phyloP scores from a whole-genome alignment of 805 yeast species.

The Candida pini region DNA sequence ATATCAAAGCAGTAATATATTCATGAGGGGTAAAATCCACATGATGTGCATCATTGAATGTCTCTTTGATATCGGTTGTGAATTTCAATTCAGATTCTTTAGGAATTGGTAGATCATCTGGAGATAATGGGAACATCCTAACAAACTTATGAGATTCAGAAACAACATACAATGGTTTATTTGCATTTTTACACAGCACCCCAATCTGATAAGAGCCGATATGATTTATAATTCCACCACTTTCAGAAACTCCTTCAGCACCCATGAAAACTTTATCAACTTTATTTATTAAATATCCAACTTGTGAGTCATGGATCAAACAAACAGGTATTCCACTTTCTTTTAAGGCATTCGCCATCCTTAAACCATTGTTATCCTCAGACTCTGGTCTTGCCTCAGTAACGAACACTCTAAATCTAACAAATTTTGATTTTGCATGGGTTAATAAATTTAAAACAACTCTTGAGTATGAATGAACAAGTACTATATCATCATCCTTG shows the following conservation, averaged over 20 bases:
- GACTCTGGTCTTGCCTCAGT: constrained; percentile 89
- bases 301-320: constrained; percentile 86
- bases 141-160: constrained; percentile 96
- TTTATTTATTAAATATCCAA: constrained; percentile 85
- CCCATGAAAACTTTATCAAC: constrained; percentile 94
- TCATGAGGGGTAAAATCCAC: constrained; percentile 96
- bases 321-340: constrained; percentile 79
- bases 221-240: constrained; percentile 95
- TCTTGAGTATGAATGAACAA: constrained; percentile 89
- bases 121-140: constrained; percentile 89
- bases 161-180: constrained; percentile 90
- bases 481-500: constrained; percentile 84
- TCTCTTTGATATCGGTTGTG: constrained; percentile 27
- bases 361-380: constrained; percentile 69
- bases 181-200: constrained; percentile 81
- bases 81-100: constrained; percentile 43
- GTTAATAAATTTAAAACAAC: constrained; percentile 74
- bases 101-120: constrained; percentile 75
- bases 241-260: constrained; percentile 98
- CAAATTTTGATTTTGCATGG: constrained; percentile 69
- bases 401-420: constrained; percentile 83
- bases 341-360: constrained; percentile 64
- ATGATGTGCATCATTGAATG: constrained; percentile 41
- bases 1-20: constrained; percentile 88
- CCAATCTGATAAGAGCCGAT: constrained; percentile 95